Evolutionary conservation across 225 moss, liverwort and hornwort species (phyloP).

Genomic region (Antitrichia curtipendula): DNA sequence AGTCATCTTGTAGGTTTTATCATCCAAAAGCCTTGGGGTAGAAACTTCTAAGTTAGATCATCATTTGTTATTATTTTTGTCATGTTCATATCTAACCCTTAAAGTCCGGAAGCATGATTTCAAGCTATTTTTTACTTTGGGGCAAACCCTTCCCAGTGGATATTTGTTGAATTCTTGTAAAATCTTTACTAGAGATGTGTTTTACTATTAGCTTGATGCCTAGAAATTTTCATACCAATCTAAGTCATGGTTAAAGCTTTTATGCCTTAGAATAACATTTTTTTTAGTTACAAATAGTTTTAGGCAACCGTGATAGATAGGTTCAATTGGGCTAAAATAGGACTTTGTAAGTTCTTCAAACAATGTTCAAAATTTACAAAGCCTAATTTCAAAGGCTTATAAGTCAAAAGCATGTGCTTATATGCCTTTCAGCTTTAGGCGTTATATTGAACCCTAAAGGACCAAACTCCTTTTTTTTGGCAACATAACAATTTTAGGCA

Average conservation of each 20-base stretch:
- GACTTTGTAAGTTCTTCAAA: too few species aligned
- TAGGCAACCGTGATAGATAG: too few species aligned
- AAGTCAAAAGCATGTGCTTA: background rate
- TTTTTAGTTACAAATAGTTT: background rate
- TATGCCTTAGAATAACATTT: rapidly evolving
- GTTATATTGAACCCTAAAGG: too few species aligned
- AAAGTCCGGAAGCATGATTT: background rate
- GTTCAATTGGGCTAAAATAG: background rate
- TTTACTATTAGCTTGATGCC: background rate
- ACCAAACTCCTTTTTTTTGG: too few species aligned
- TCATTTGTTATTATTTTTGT: too few species aligned
- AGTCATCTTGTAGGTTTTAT: too few species aligned
- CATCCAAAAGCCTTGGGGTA: too few species aligned
- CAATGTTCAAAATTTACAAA: background rate
- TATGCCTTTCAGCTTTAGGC: background rate
- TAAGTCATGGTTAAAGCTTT: rapidly evolving
- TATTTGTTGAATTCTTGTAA: background rate
- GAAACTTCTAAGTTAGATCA: too few species aligned
- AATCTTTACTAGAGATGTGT: background rate
- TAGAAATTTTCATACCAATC: background rate
- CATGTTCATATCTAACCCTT: too few species aligned
- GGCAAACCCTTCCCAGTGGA: rapidly evolving
- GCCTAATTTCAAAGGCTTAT: background rate
- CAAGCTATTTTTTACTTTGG: too few species aligned
- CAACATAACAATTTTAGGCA: too few species aligned